Base-by-base conservation (phyloP, 345 rosid genomes). In the Excoecaria agallocha region DNA sequence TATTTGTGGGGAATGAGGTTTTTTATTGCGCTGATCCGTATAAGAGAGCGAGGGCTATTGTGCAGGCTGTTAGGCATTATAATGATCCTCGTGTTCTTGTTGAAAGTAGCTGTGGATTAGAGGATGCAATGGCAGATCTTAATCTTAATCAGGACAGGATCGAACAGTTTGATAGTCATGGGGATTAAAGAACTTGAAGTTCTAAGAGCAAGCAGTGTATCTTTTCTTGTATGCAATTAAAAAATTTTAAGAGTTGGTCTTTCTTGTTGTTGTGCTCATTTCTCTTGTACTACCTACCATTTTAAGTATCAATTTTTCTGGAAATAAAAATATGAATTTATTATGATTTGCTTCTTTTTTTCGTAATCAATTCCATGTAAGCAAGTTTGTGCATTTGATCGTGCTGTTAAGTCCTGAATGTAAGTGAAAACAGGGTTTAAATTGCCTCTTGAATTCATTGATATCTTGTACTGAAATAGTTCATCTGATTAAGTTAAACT, bases 321-420 rank as follows among this genome's bases (percentile, higher is more conserved):
- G 64, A 69, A 43, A 8, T 10, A 54, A 24, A 12, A 0, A n/a
- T n/a, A 46, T 24, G 64, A 49, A 16, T 37, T 39, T 60, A 50
- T 46, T 50, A 69, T 50, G 61, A 76, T 22, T 17, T 68, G 60
- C 24, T 58, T 4, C 24, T 0, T 58, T 30, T 30, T 30, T 30
- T 30, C 30, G 2, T 13, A 43, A 69, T 6, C 76, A 2, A 86
- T 86, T 81, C 86, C 90, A 11, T 89, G 74, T 12, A 85, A 83
- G 87, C 84, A 74, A 41, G 71, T 87, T 22, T 76, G 82, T 20
- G 84, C 85, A 12, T 86, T 89, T 77, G 88, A 87, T 63, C 84
- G 81, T 73, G 96, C 90, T 45, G 90, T 87, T 64, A 82, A 85
- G 81, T 90, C 85, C 77, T 89, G 86, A 61, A 30, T 30, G 30